Conservation (phyloP, 164 flowering plant species). For the Vitis labrusca region DNA sequence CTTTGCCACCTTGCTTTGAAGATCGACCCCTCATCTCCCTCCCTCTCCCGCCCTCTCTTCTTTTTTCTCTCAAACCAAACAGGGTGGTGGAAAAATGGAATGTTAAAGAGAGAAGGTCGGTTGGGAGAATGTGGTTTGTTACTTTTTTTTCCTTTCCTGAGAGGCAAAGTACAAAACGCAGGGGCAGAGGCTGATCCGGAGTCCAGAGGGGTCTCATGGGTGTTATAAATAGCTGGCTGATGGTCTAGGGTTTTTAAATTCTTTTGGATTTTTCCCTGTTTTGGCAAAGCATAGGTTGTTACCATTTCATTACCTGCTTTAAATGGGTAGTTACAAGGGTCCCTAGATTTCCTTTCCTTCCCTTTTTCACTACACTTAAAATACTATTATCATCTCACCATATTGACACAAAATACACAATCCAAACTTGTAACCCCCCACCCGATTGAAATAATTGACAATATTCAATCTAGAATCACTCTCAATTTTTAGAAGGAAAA, state of each 20-base stretch:
- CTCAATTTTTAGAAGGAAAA: too few species aligned
- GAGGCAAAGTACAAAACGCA: conserved; percentile 23
- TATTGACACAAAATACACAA: too few species aligned
- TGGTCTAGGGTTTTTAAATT: conserved; percentile 24
- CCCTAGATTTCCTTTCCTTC: background rate
- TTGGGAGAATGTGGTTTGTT: conserved; percentile 2
- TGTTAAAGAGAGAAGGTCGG: conserved; percentile 7
- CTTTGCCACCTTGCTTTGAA: conserved; percentile 16
- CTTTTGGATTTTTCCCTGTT: conserved; percentile 27
- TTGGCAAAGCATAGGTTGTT: conserved; percentile 25
- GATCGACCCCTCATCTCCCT: conserved; percentile 16
- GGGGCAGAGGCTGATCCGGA: conserved; percentile 24
- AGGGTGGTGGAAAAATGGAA: conserved; percentile 4
- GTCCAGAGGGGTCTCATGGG: conserved; percentile 27
- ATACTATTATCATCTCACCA: background rate
- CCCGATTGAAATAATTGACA: too few species aligned
- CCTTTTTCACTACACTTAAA: background rate
- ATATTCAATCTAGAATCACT: too few species aligned
- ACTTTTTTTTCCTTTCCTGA: conserved; percentile 9
- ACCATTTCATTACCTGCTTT: conserved; percentile 14
- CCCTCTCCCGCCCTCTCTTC: background rate
- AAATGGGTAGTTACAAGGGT: conserved; percentile 13
- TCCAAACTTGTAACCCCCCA: too few species aligned
- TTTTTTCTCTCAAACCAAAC: conserved; percentile 1
- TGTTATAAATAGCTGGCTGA: conserved; percentile 32